Percentiles rank a stretch among this genome's conserved stretches.
Evolutionary conservation across 2,329 filamentous ascomycete genomes (phyloP).

Genomic region (Leptographium wingfieldii): DNA sequence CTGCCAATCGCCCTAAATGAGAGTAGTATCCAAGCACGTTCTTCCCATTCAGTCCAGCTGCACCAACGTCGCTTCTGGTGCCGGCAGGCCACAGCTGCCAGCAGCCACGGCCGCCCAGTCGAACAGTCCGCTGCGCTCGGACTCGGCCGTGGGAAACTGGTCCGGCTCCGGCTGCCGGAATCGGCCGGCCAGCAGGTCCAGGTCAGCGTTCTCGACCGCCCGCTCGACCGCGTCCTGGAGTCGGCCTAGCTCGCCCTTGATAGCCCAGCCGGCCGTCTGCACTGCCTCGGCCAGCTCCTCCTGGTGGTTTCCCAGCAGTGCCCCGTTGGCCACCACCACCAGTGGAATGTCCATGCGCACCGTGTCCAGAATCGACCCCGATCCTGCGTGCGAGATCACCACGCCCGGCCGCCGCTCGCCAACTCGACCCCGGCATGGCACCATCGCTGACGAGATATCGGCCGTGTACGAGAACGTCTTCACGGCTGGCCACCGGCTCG

Average conservation of each 20-base stretch:
- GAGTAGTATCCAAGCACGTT: background rate
- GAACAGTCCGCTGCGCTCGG: conserved; percentile 19
- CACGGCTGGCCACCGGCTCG: conserved; percentile 7
- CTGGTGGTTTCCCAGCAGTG: conserved; percentile 82
- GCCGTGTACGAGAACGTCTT: conserved; percentile 52
- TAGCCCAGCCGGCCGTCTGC: conserved; percentile 59
- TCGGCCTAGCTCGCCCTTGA: conserved; percentile 49
- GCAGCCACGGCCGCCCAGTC: conserved; percentile 18
- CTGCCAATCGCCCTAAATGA: no score
- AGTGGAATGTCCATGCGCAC: conserved; percentile 61
- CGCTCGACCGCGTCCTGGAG: conserved; percentile 15
- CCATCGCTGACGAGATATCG: conserved; percentile 48
- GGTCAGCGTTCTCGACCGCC: conserved; percentile 9
- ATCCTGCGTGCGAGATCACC: conserved; percentile 82
- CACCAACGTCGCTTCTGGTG: background rate
- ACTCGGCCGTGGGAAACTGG: conserved; percentile 17
- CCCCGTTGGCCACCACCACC: conserved; percentile 79
- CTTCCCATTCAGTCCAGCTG: conserved; percentile 4
- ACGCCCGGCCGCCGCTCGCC: conserved; percentile 46
- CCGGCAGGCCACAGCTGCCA: background rate
- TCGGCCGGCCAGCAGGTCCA: conserved; percentile 13
- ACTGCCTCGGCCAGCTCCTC: conserved; percentile 71
- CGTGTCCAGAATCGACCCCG: conserved; percentile 78
- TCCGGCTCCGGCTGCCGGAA: conserved; percentile 15
- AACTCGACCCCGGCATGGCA: conserved; percentile 33